Base-by-base conservation (phyloP, 2,329 filamentous ascomycete genomes). In the Cryphonectria nitschkei region DNA sequence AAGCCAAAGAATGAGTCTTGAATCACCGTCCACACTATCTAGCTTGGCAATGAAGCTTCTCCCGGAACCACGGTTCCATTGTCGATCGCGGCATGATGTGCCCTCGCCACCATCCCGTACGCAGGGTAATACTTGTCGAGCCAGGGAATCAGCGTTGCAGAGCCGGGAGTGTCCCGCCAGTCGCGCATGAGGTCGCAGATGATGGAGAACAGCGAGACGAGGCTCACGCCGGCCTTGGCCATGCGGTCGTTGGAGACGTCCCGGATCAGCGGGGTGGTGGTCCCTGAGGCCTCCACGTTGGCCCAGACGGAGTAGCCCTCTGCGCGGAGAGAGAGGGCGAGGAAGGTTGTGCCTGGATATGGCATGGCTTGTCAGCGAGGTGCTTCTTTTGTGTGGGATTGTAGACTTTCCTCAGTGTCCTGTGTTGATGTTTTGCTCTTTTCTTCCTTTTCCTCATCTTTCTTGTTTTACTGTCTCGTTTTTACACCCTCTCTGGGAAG, bases 221-320 rank as follows among this genome's bases (percentile, higher is more conserved):
- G 79, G 74, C 91, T 88, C 3, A 93, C 91, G 50, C 91, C 92
- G 0, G 90, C 90, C 34, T 82, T 77, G 69, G 87, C 82, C 90
- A 93, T 93, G 63, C 90, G 86, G 43, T 87, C 83, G 79, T 93
- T 93, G 54, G 89, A 86, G 65, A 89, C 85, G 71, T 90, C 88
- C 8, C 89, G 85, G 70, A 91, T 84, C 61, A 90, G 84, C 54
- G 82, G 77, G 1, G 86, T 88, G 29, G 89, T 89, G 1, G 92
- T 93, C 1, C 91, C 92, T 0, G 86, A 90, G 2, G 89, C 91
- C 75, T 94, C 92, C 67, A 90, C 86, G 80, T 93, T 92, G 75
- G 90, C 91, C 82, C 87, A 93, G 70, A 94, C 92, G 52, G 87
- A 87, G 82, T 93, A 94, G 37, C 92, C 92, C 60, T 88, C 90